A percentile compares a stretch with the other conserved stretches of the same genome.
Conservation (phyloP, 129 eudicot species). For the Mikania micrantha region DNA sequence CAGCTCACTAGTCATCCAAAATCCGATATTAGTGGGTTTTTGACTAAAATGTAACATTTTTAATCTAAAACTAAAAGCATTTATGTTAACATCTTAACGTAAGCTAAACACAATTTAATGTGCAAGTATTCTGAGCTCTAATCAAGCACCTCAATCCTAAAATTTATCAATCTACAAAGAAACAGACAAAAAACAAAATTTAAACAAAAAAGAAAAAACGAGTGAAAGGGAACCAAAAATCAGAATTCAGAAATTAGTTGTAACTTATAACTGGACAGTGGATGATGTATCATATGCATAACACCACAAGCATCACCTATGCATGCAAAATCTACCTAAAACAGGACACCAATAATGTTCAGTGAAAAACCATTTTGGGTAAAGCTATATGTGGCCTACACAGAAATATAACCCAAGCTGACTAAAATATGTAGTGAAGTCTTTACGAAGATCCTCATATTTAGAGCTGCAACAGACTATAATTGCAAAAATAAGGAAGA, state of each 20-base stretch:
- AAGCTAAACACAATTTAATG: not conserved
- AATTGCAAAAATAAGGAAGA: not conserved
- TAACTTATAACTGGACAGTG: not conserved
- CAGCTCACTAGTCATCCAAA: not conserved
- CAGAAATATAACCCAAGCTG: not conserved
- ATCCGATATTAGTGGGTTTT: not conserved
- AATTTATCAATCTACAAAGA: not conserved
- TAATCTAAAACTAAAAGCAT: not conserved
- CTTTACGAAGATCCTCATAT: not conserved
- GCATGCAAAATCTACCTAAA: not conserved
- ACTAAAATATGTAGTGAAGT: not conserved
- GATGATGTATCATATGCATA: not conserved
- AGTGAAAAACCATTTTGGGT: not conserved
- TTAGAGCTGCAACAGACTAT: not conserved
- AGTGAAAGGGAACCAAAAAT: not conserved
- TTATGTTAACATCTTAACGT: not conserved
- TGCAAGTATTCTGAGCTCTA: not conserved
- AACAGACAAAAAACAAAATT: not conserved
- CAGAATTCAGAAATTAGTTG: not conserved
- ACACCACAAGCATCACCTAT: not conserved
- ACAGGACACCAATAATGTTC: not conserved
- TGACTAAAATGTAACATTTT: not conserved
- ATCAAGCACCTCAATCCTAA: not conserved
- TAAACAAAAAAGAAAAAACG: not conserved
- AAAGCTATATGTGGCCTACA: not conserved